Evolutionary conservation across 2,329 filamentous ascomycete species (phyloP), one percentile per base, ranked within the genome.

Genomic region (Trichoderma aggressivum): DNA sequence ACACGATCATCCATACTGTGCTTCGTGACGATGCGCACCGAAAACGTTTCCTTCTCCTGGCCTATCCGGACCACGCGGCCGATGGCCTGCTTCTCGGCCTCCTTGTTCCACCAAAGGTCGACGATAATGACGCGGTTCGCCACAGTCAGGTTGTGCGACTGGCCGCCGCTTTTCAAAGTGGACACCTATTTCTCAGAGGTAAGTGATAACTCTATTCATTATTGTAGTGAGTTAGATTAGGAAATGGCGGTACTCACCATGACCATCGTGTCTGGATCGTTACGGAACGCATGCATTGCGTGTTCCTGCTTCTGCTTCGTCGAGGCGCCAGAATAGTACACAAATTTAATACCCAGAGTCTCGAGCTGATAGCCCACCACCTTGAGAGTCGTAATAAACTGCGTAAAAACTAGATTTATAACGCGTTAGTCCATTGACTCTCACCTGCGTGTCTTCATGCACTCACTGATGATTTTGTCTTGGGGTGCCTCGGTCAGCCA

Each of bases 31-130:
- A 65, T 65, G 1, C 62, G 62, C 32, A 65, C 62, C 3, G 47
- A 53, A 14, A 32, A 67, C 11, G 69, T 50, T 0, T 21, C 11
- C 5, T 71, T 71, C 8, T 59, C n/a, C 18, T 70, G 66, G 0
- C 91, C 91, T 3, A 90, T 88, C 6, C 92, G 85, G 74, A 86
- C 87, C 0, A 93, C 86, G 0, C 92, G 86, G 1, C 81, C 81
- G 50, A 85, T 85, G 0, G 87, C 90, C 75, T 93, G 91, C n/a
- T 88, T 81, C 74, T 93, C 90, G 0, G 84, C 78, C 0, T 85
- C 82, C 1, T 79, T 79, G 70, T 93, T 92, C 88, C 88, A 93
- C 87, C 87, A 90, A 0, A 82, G 79, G 36, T 90, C 87, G 0
- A 87, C 65, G 0, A 86, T 79, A 24, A 90, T 87, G 26, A 88